phyloP scores from a whole-genome alignment of 352 stramenopile species.

The Phytophthora europaea region DNA sequence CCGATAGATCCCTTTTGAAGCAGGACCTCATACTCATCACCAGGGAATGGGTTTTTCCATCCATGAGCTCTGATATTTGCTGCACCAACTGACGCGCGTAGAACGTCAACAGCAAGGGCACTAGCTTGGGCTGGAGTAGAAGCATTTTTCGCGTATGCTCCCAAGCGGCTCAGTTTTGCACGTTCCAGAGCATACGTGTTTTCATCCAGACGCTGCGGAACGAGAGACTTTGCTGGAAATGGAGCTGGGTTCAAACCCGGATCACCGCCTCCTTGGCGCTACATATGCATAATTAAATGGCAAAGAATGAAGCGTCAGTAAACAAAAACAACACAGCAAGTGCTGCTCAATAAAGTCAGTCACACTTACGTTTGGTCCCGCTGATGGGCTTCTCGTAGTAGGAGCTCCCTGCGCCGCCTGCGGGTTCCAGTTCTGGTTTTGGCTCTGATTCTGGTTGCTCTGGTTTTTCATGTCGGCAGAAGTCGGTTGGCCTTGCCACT shows the following conservation, averaged over 20 bases:
- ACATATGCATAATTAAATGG: slow-evolving; percentile 2
- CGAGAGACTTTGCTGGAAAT: slow-evolving; percentile 68
- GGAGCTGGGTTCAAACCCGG: slow-evolving; percentile 60
- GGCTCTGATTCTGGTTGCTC: slow-evolving; percentile 31
- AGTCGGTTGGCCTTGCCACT: slow-evolving; percentile 46
- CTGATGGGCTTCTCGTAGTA: slow-evolving; percentile 23
- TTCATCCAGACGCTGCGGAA: slow-evolving; percentile 74
- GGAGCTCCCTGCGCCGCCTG: slow-evolving; percentile 28
- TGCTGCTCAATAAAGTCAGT: background rate
- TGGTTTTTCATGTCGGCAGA: slow-evolving; percentile 25
- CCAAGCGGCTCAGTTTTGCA: slow-evolving; percentile 54
- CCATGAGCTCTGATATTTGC: slow-evolving; percentile 62
- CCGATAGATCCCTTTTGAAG: slow-evolving; percentile 90
- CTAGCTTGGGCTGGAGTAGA: slow-evolving; percentile 67
- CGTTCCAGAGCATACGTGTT: slow-evolving; percentile 63
- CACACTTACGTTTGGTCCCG: slow-evolving; percentile 33
- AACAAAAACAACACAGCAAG: background rate
- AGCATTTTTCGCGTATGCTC: slow-evolving; percentile 72
- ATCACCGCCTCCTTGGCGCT: slow-evolving; percentile 45
- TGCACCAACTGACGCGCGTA: slow-evolving; percentile 58
- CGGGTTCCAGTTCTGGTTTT: slow-evolving; percentile 39
- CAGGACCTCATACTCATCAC: slow-evolving; percentile 87
- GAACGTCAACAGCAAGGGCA: slow-evolving; percentile 75
- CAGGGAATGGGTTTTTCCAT: slow-evolving; percentile 73
- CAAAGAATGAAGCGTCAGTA: slow-evolving; percentile 12